Base-by-base conservation (phyloP, 768 basidiomycete genomes). In the Psilocybe sp. region DNA sequence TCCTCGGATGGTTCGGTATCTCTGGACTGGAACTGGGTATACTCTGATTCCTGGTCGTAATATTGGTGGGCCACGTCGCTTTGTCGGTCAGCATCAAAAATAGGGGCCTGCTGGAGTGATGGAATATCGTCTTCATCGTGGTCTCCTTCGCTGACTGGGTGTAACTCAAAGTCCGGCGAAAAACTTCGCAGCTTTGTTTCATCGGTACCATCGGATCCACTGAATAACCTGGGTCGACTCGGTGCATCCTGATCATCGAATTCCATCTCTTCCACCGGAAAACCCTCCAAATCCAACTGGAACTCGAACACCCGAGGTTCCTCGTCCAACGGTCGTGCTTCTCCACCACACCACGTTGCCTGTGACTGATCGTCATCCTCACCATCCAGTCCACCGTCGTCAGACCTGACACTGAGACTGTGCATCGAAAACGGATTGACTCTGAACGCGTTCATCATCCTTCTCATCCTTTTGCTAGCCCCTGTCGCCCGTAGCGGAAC, bases 401-500 rank as follows among this genome's bases (percentile, higher is more conserved):
- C 51, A 6, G 40, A 44, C 15, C 40, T 47, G 18, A 55, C 52
- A 52, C 60, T 60, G 39, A 64, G 44, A 50, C 72, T 79, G 55
- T 86, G 81, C 69, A 83, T 80, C 18, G 86, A 77, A 57, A 90
- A 90, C 0, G 86, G 87, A 64, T 89, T 85, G 57, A 89, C 75
- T 7, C 88, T 78, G 64, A 90, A 87, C 16, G 83, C 80, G 38
- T 80, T 79, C 88, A 91, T 91, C 81, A 89, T 82, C 42, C 71
- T 69, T 47, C 83, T 79, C 88, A 89, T 89, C 39, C 78, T 75
- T 40, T 78, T 75, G 53, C 78, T 75, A 1, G 87, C 88, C 59
- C 88, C 83, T 0, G 85, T 89, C 7, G 87, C 88, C 40, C 88
- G 85, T 12, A 88, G 75, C 7, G 88, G 87, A 1, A 88, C 87